Conservation (phyloP, 2,329 filamentous ascomycete species). For the Aquanectria penicillioides region DNA sequence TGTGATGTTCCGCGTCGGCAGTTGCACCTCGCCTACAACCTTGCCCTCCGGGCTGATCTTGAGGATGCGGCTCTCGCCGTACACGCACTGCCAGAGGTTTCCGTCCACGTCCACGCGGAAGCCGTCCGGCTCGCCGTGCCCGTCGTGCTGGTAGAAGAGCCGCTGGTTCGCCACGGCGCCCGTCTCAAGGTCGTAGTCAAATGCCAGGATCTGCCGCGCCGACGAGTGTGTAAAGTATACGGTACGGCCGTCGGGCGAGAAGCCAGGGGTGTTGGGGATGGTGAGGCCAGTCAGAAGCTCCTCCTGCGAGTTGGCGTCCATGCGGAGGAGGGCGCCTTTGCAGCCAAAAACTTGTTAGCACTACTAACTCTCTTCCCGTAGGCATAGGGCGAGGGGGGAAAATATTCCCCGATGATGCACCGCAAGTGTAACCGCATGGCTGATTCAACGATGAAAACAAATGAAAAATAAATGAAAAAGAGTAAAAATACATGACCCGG, state of each 20-base stretch:
- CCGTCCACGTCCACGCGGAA: constrained; percentile 86
- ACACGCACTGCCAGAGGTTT: constrained; percentile 90
- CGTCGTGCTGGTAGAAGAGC: constrained; percentile 76
- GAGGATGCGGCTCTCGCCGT: constrained; percentile 79
- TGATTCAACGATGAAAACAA: background rate
- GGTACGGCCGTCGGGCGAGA: constrained; percentile 76
- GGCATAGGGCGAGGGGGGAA: too few species aligned
- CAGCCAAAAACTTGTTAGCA: too few species aligned
- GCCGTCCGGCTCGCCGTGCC: constrained; percentile 79
- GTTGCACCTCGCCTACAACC: constrained; percentile 76
- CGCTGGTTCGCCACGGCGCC: constrained; percentile 75
- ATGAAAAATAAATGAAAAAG: background rate
- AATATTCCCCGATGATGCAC: too few species aligned
- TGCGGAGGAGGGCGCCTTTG: constrained; percentile 79
- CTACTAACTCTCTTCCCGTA: too few species aligned
- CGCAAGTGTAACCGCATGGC: background rate
- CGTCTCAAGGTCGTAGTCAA: constrained; percentile 74
- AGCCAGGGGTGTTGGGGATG: constrained; percentile 88
- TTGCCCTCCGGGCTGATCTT: constrained; percentile 76
- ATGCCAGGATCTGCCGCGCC: constrained; percentile 74
- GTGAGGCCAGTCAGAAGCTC: constrained; percentile 71
- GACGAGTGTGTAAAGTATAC: constrained; percentile 89
- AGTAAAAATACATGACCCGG: background rate
- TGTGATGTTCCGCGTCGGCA: constrained; percentile 83
- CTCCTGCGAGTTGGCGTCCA: constrained; percentile 69